Evolutionary conservation across 2,329 filamentous ascomycete species (phyloP).

Genomic region (Cladosporium austrohemisphaericum): DNA sequence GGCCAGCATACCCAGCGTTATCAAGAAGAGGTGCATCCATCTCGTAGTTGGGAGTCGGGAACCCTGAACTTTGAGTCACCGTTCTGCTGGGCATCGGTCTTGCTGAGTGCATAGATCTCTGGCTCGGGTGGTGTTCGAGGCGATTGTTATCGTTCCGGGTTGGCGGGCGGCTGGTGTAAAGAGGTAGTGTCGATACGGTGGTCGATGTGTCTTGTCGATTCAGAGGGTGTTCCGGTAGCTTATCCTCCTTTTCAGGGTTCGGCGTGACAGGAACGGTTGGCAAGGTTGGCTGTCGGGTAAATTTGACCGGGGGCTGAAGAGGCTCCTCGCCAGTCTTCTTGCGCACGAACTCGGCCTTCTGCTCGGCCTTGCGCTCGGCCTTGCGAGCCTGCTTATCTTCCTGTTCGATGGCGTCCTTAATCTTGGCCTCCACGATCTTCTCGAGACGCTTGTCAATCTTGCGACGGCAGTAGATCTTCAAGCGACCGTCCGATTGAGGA

Average conservation of each 20-base stretch:
- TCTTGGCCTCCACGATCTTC: conserved; percentile 78
- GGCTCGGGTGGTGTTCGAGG: conserved; percentile 36
- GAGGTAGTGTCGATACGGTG: conserved; percentile 42
- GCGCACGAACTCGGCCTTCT: conserved; percentile 49
- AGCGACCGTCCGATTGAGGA: conserved; percentile 71
- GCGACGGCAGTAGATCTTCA: conserved; percentile 81
- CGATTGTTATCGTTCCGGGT: conserved; percentile 42
- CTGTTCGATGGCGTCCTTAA: conserved; percentile 82
- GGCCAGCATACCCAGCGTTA: conserved; percentile 48
- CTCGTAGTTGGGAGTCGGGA: conserved; percentile 54
- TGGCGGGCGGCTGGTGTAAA: conserved; percentile 51
- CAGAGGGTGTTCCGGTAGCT: conserved; percentile 35
- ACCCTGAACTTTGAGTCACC: conserved; percentile 55
- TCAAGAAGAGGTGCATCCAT: conserved; percentile 61
- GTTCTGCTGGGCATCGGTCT: conserved; percentile 38
- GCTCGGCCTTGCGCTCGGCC: conserved; percentile 54
- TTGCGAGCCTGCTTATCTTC: conserved; percentile 56
- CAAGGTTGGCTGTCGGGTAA: conserved; percentile 62
- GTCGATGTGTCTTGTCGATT: conserved; percentile 32
- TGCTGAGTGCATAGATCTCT: conserved; percentile 39
- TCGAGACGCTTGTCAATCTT: conserved; percentile 86
- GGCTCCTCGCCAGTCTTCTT: conserved; percentile 24
- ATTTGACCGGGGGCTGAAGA: conserved; percentile 24
- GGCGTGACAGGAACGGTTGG: conserved; percentile 58
- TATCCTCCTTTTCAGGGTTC: conserved; percentile 50